phyloP scores from a whole-genome alignment of 1,284 basidiomycete genomes.

The Trichosporon sp. region DNA sequence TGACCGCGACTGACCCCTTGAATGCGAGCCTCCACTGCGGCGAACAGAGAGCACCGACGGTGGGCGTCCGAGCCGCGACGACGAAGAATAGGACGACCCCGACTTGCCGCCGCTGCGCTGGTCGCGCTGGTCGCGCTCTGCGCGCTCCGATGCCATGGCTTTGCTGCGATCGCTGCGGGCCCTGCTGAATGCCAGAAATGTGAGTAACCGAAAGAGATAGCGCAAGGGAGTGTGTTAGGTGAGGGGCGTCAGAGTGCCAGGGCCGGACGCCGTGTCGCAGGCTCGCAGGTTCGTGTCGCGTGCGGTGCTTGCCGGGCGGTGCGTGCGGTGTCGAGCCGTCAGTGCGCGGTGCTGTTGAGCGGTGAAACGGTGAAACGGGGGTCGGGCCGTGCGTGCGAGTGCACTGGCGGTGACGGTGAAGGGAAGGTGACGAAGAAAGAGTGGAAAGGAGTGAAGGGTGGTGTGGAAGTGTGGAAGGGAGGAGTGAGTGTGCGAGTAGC shows the following conservation, averaged over 20 bases:
- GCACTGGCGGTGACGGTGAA: slow-evolving; percentile 1
- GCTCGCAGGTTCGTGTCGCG: neutral
- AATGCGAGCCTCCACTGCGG: slow-evolving; percentile 15
- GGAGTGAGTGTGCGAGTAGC: slow-evolving; percentile 1
- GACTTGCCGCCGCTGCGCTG: slow-evolving; percentile 6
- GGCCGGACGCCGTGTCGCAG: neutral
- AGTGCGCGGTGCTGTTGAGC: slow-evolving; percentile 3
- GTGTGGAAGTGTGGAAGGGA: neutral
- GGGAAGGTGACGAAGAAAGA: neutral
- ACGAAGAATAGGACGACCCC: slow-evolving; percentile 12
- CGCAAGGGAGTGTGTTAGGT: slow-evolving; percentile 3
- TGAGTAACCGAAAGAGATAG: neutral
- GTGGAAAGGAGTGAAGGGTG: neutral
- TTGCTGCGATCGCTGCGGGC: neutral
- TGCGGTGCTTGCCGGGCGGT: neutral
- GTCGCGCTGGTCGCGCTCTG: too few species aligned
- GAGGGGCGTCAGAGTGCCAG: neutral
- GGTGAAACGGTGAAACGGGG: neutral
- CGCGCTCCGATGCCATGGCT: neutral
- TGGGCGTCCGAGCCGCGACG: slow-evolving; percentile 12
- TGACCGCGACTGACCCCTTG: slow-evolving; percentile 18
- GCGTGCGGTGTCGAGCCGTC: slow-evolving; percentile 1
- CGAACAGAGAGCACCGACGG: slow-evolving; percentile 7
- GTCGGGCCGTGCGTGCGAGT: slow-evolving; percentile 8
- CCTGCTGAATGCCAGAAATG: neutral